A percentile compares a stretch with the other conserved stretches of the same genome.
phyloP scores from a whole-genome alignment of 345 rosid genomes.

The Erysimum cheiranthoides region DNA sequence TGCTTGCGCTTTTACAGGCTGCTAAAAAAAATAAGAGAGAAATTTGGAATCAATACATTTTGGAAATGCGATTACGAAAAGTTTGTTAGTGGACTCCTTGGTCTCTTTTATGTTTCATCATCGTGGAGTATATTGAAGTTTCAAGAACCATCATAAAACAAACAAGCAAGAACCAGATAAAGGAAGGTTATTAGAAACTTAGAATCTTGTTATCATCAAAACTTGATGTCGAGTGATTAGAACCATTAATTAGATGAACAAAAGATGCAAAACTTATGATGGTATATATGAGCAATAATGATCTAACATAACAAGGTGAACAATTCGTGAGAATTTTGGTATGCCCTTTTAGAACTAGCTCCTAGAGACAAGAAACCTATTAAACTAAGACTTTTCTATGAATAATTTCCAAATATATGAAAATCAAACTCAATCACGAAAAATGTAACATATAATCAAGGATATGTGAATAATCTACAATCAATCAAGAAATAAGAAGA shows the following conservation, averaged over 20 bases:
- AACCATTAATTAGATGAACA: too few relatives aligned
- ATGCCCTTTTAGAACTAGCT: not conserved
- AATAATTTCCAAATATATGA: not conserved
- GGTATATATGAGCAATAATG: not conserved
- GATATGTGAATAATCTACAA: not conserved
- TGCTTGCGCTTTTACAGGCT: slow-evolving; percentile 45
- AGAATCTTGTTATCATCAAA: not conserved
- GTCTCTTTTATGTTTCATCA: not conserved
- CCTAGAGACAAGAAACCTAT: slow-evolving; percentile 13
- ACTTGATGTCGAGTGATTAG: not conserved
- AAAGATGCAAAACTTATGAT: not conserved
- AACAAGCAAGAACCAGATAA: not conserved
- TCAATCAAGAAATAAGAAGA: slow-evolving; percentile 24
- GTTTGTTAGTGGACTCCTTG: too few relatives aligned
- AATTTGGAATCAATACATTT: not conserved
- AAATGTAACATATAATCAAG: not conserved
- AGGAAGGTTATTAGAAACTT: not conserved
- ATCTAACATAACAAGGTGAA: slow-evolving; percentile 1
- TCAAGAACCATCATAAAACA: not conserved
- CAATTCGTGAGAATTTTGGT: slow-evolving; percentile 8
- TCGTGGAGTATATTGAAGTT: slow-evolving; percentile 1
- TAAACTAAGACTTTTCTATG: slow-evolving; percentile 2
- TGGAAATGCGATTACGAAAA: slow-evolving; percentile 1
- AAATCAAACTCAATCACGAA: slow-evolving; percentile 31
- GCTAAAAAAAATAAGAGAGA: not conserved